Evolutionary conservation across 164 flowering plant species (phyloP).

Genomic region (Liquidambar formosana): DNA sequence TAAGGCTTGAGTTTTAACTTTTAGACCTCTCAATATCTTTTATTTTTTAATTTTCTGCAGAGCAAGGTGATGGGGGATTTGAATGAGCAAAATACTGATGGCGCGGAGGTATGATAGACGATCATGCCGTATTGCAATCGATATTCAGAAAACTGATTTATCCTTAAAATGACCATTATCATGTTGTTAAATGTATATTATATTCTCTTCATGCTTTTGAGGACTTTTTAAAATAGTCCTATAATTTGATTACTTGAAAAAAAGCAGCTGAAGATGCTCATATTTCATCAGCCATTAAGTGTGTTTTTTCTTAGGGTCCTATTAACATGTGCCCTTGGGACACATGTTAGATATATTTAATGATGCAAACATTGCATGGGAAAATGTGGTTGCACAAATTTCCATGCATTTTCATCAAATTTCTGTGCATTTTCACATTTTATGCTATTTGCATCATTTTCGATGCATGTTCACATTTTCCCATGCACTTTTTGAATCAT

Average conservation of each 20-base stretch:
- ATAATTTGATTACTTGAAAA: not conserved
- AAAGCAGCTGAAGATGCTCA: not conserved
- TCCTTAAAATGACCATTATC: not conserved
- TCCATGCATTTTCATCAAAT: no score
- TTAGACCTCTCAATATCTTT: not conserved
- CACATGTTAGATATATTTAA: no score
- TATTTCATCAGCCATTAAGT: not conserved
- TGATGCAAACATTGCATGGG: no score
- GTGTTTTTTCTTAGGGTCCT: no score
- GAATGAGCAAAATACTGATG: conserved; percentile 20
- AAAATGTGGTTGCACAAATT: no score
- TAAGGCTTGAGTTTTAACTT: not conserved
- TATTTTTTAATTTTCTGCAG: no score
- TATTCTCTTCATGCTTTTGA: not conserved
- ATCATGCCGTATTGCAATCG: conserved; percentile 4
- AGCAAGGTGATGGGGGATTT: conserved; percentile 24
- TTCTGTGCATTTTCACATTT: no score
- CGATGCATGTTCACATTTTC: no score
- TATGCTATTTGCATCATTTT: no score
- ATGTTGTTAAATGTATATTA: not conserved
- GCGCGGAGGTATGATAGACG: conserved; percentile 31
- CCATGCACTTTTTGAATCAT: no score
- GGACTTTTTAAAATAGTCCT: not conserved
- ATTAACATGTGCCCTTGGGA: no score
- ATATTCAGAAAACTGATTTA: not conserved